Base-by-base conservation (phyloP, 805 yeast species). In the Candida tibetensis region DNA sequence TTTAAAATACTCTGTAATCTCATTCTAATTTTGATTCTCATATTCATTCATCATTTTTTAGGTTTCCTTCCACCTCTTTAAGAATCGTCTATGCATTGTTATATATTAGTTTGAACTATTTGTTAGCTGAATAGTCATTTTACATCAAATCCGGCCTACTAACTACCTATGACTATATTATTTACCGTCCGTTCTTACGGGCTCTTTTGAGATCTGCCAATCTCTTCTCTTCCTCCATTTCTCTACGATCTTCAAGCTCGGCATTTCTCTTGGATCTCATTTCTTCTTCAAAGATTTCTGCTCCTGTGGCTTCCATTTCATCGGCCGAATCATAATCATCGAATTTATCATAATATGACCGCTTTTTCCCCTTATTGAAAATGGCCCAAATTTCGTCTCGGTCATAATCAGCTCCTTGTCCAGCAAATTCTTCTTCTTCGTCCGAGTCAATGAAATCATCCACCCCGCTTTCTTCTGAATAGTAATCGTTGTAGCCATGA, bases 271-370 rank as follows among this genome's bases (percentile, higher is more conserved):
- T 69, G 9, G 96, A 82, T 23, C 75, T 53, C 44, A 68, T 76
- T 60, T 91, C 99, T 53, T 91, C 99, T 40, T 78, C 85, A 29
- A 88, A 64, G 17, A 93, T 79, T 46, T 91, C 97, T 18, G 81
- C 81, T 18, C 96, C 97, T 1, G 93, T 83, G 2, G 96, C 96
- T 56, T 91, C 98, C 97, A 93, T 91, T 52, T 86, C 88, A 41
- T 74, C 81, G 22, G 74, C 76, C 5, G 64, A 59, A 42, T 75
- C 72, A 38, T 71, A 76, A 39, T 75, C 79, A 37, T 72, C 70
- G 36, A 71, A 66, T 26, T 62, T 60, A 18, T 66, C 56, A 44
- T 68, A 72, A 30, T 69, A 60, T 0, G 66, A 49, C 31, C 87
- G 66, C 38, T 72, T 69, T 41, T 71, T 72, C 3, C 89, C 87